A percentile compares a stretch with the other conserved stretches of the same genome.
Evolutionary conservation across 306 rosid species (phyloP).

Genomic region (Corylus avellana): DNA sequence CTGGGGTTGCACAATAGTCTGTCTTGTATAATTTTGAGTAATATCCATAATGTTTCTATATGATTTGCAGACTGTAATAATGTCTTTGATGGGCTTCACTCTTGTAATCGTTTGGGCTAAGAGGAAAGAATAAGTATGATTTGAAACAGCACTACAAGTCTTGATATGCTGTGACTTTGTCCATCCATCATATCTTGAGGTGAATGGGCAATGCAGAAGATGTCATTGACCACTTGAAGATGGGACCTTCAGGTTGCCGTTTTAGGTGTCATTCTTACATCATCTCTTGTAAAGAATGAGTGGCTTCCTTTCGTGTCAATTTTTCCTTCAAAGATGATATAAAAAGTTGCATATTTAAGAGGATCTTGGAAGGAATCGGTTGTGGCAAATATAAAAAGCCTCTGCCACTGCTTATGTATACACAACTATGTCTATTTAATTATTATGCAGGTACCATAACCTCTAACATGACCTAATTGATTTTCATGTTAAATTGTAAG

Average conservation of each 20-base stretch:
- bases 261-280: background rate
- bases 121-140: constrained; percentile 39
- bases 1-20: background rate
- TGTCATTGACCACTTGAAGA: background rate
- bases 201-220: constrained; percentile 7
- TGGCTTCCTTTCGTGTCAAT: background rate
- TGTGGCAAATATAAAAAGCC: background rate
- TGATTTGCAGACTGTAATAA: constrained; percentile 79
- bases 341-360: background rate
- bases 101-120: constrained; percentile 85
- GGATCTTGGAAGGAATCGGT: background rate
- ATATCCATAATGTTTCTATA: constrained; percentile 4
- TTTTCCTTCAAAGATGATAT: background rate
- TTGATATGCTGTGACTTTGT: constrained; percentile 12
- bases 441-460: too few relatives aligned
- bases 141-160: constrained; percentile 19
- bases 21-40: constrained; percentile 7
- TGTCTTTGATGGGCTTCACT: constrained; percentile 97
- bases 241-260: constrained; percentile 1
- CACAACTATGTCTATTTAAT: too few relatives aligned
- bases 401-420: too few relatives aligned
- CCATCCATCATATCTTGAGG: constrained; percentile 6
- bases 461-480: too few relatives aligned
- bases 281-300: background rate
- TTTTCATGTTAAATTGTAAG: too few relatives aligned